These are phyloP conservation scores for Micractinium conductrix DNA, from an alignment of 139 green algal genomes.

Conservation along the genomic window DNA sequence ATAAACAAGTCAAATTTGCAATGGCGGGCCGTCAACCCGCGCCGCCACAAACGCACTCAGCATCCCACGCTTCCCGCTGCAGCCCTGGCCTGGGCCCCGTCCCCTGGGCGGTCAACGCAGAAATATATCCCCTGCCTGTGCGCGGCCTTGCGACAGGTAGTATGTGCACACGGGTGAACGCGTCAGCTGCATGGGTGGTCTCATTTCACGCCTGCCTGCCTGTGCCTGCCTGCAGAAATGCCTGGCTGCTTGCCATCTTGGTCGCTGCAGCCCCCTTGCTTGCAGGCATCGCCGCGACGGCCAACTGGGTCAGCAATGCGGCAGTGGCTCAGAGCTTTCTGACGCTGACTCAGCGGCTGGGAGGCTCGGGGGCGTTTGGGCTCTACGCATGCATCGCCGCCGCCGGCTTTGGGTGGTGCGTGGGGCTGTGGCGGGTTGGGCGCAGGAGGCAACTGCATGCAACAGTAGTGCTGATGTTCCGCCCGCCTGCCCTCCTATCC, in stretches of 20 bases:
- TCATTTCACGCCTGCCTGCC: not conserved
- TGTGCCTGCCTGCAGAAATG: not conserved
- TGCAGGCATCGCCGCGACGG: constrained; percentile 63
- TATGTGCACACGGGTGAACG: not conserved
- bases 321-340: constrained; percentile 74
- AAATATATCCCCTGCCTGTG: constrained; percentile 75
- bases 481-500: too few species aligned
- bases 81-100: constrained; percentile 75
- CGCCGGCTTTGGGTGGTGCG: constrained; percentile 53
- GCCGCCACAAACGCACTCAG: too few species aligned
- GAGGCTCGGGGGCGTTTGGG: constrained; percentile 58
- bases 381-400: constrained; percentile 54
- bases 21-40: too few species aligned
- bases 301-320: constrained; percentile 80
- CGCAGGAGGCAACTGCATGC: too few species aligned
- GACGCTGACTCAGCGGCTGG: constrained; percentile 52
- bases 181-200: not conserved
- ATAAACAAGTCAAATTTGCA: too few species aligned
- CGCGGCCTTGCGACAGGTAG: constrained; percentile 42
- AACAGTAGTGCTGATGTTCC: too few species aligned
- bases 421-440: too few species aligned
- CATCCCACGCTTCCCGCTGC: too few species aligned
- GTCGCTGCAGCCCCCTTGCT: not conserved
- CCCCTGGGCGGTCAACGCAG: constrained; percentile 79
- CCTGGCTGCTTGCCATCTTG: not conserved